Evolutionary conservation across 2,329 filamentous ascomycete species (phyloP), one percentile per base, ranked within the genome.

Genomic region (Sclerotiophoma versabilis): DNA sequence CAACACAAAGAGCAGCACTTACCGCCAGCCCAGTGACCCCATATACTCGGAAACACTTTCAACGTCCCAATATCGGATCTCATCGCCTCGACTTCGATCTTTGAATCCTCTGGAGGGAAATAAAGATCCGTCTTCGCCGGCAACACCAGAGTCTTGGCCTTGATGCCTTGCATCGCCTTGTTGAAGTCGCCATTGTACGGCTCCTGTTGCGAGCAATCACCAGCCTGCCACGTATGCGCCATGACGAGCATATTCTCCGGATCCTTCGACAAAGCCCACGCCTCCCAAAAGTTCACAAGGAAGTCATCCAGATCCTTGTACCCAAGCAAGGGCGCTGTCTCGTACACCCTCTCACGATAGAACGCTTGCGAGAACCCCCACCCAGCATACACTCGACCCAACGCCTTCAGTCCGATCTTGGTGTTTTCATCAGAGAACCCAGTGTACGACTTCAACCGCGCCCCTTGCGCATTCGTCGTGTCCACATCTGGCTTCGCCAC

Each of bases 301-400:
- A 92, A 93, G 47, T 90, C 85, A 57, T 92, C 89, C 2, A 93
- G 78, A 49, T 84, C 79, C 60, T 86, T 85, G 64, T 82, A 91
- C 0, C 87, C 87, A 8, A 92, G 80, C 41, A 37, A 41, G 39
- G 51, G 51, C 14, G 69, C 77, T 1, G 73, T 86, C 69, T 90
- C 84, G 69, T 88, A 88, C n/a, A 91, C 55, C 68, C 82, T 87
- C 61, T 91, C 79, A 1, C 90, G 82, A 65, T 93, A 93, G 66
- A 93, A 93, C 0, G 88, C 82, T 65, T 93, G 90, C 45, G 86
- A 89, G 65, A 93, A 90, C 0, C 91, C 90, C 90, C 84, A 95
- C 0, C 90, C 90, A 1, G 90, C 89, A 73, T 95, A 95, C 0
- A 87, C 90, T 37, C 89, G 81, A 0, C 83, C 89, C 51, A 93